These are phyloP conservation scores for Thalassiosira hispida DNA, from an alignment of 352 stramenopile genomes.

Conservation along the genomic window DNA sequence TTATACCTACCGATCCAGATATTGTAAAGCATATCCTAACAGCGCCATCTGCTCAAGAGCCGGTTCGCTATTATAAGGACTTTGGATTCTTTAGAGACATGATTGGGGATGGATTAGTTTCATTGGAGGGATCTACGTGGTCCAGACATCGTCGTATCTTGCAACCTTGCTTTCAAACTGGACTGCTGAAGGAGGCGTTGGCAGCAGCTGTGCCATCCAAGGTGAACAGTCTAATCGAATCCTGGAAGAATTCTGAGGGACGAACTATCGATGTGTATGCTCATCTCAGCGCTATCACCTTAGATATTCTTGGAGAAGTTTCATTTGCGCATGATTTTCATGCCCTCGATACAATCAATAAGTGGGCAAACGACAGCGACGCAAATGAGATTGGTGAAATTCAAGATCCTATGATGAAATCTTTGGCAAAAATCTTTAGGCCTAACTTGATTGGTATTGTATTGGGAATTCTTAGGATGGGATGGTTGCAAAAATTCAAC, in stretches of 20 bases:
- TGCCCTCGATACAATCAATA: constrained; percentile 46
- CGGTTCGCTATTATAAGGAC: constrained; percentile 44
- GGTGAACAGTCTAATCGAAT: constrained; percentile 36
- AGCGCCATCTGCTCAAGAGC: constrained; percentile 5
- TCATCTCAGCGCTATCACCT: constrained; percentile 56
- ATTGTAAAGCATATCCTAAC: constrained; percentile 55
- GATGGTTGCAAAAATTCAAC: too few relatives aligned
- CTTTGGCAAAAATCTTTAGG: too few relatives aligned
- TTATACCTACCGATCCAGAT: constrained; percentile 54
- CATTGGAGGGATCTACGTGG: constrained; percentile 57
- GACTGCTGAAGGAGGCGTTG: constrained; percentile 45
- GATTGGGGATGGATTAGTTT: constrained; percentile 58
- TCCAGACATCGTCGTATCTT: constrained; percentile 64
- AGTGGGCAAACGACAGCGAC: constrained; percentile 44
- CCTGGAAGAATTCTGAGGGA: constrained; percentile 42
- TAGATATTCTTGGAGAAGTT: constrained; percentile 64
- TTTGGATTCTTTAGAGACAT: constrained; percentile 36
- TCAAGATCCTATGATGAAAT: too few relatives aligned
- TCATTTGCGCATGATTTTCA: constrained; percentile 67
- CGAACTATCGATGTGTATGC: constrained; percentile 55
- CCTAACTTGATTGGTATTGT: too few relatives aligned
- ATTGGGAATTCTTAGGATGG: too few relatives aligned
- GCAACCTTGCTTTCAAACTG: constrained; percentile 59
- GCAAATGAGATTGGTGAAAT: background rate
- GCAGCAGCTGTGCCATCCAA: constrained; percentile 37